Percentiles rank a stretch among this genome's conserved stretches.
Conservation (phyloP, 495 filamentous ascomycete species). For the Neurospora terricola region DNA sequence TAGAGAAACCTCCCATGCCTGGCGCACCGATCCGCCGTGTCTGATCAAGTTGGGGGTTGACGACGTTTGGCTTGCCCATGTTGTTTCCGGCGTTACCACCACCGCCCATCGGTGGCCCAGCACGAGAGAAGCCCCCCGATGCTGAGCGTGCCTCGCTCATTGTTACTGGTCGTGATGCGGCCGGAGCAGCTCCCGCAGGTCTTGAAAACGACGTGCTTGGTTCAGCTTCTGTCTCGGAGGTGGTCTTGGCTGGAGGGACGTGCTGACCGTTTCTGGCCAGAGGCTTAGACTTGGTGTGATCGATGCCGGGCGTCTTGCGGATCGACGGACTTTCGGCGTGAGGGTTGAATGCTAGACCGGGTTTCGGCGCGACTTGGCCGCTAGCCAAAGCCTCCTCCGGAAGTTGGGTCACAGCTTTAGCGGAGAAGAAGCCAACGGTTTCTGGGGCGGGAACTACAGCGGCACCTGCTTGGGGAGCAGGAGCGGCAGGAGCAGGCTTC, state of each 20-base stretch:
- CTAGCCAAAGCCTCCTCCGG: conserved; percentile 25
- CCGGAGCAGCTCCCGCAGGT: not conserved
- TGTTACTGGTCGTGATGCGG: not conserved
- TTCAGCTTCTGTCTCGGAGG: conserved; percentile 1
- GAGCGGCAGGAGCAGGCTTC: conserved; percentile 8
- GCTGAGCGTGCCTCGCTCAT: conserved; percentile 5
- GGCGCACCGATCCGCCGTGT: conserved; percentile 68
- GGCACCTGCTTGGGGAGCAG: conserved; percentile 1
- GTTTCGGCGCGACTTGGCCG: conserved; percentile 30
- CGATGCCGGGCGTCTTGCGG: conserved; percentile 80
- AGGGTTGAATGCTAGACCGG: conserved; percentile 63
- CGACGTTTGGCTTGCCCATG: conserved; percentile 37
- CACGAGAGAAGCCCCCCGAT: conserved; percentile 1
- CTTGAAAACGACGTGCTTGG: not conserved
- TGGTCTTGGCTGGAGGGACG: conserved; percentile 23
- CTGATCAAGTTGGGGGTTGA: conserved; percentile 62
- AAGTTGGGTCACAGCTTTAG: conserved; percentile 47
- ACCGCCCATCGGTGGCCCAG: conserved; percentile 1
- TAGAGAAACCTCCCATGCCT: conserved; percentile 10
- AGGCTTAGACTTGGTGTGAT: conserved; percentile 63
- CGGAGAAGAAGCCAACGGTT: conserved; percentile 56
- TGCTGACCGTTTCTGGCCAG: conserved; percentile 41
- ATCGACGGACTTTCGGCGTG: conserved; percentile 77
- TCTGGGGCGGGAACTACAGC: conserved; percentile 6
- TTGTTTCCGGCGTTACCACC: not conserved